Percentiles rank a stretch among this genome's conserved stretches.
These are phyloP conservation scores for Trichoderma koningiopsis DNA, from an alignment of 2,329 filamentous ascomycete genomes.

Conservation along the genomic window DNA sequence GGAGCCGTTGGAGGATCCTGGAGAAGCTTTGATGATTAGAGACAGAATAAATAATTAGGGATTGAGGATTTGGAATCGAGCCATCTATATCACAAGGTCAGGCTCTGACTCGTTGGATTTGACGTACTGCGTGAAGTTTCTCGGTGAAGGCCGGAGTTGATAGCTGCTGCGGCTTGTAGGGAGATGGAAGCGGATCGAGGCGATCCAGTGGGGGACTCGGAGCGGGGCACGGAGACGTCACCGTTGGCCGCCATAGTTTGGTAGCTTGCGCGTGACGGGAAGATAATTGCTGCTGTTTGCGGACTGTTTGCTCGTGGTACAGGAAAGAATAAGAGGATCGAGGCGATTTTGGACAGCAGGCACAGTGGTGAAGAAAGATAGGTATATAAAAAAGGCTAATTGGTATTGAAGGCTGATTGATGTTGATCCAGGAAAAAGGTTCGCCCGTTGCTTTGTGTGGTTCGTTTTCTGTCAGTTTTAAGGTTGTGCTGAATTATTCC, in stretches of 20 bases:
- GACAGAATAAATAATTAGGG: too few relatives aligned
- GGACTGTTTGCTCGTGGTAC: background rate
- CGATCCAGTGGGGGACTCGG: conserved; percentile 60
- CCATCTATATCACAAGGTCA: conserved; percentile 19
- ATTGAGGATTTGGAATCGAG: background rate
- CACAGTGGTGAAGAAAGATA: background rate
- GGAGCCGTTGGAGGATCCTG: conserved; percentile 58
- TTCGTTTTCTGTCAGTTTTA: background rate
- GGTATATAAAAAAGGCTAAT: background rate
- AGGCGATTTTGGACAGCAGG: background rate
- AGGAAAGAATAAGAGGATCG: background rate
- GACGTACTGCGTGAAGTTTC: conserved; percentile 60
- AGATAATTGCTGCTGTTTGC: background rate
- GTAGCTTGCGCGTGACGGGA: background rate
- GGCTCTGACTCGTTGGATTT: background rate
- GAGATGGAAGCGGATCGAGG: conserved; percentile 68
- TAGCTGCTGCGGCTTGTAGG: conserved; percentile 73
- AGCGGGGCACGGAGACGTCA: conserved; percentile 34
- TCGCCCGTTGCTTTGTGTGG: background rate
- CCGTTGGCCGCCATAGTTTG: conserved; percentile 37
- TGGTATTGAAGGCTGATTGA: background rate
- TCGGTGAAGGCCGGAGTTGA: conserved; percentile 75
- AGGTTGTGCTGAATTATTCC: background rate
- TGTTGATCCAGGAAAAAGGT: background rate
- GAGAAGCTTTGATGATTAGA: background rate